Evolutionary conservation across 768 basidiomycete genomes (phyloP).

Genomic region (Termitomyces sp.): DNA sequence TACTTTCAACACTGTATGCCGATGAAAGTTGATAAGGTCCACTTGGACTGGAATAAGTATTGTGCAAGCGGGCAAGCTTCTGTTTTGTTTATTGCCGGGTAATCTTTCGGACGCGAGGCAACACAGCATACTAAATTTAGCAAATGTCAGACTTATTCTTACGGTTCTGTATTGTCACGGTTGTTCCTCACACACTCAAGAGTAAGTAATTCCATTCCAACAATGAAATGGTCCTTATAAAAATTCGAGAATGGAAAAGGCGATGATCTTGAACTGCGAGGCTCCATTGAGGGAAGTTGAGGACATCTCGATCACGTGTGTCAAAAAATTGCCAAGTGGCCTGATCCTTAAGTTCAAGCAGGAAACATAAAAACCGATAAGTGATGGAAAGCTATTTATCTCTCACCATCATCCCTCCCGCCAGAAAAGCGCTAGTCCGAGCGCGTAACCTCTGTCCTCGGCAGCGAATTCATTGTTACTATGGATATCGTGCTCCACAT

Average conservation of each 20-base stretch:
- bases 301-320: slow-evolving; percentile 19
- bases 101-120: neutral
- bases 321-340: slow-evolving; percentile 29
- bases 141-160: neutral
- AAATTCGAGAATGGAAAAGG: neutral
- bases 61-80: neutral
- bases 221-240: neutral
- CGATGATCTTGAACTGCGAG: neutral
- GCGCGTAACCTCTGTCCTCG: neutral
- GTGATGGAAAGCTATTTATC: slow-evolving; percentile 2
- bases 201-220: neutral
- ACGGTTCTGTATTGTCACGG: neutral
- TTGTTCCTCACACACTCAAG: neutral
- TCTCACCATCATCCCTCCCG: neutral
- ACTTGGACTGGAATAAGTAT: neutral
- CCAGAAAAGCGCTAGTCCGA: neutral
- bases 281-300: neutral
- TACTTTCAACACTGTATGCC: neutral
- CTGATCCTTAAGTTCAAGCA: slow-evolving; percentile 26
- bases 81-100: neutral
- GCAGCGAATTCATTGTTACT: neutral
- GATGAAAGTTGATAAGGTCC: neutral
- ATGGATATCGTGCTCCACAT: slow-evolving; percentile 86
- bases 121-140: neutral
- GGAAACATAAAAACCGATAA: slow-evolving; percentile 22